Evolutionary conservation across 2,329 filamentous ascomycete species (phyloP).

Genomic region (Hypoxylon sp.): DNA sequence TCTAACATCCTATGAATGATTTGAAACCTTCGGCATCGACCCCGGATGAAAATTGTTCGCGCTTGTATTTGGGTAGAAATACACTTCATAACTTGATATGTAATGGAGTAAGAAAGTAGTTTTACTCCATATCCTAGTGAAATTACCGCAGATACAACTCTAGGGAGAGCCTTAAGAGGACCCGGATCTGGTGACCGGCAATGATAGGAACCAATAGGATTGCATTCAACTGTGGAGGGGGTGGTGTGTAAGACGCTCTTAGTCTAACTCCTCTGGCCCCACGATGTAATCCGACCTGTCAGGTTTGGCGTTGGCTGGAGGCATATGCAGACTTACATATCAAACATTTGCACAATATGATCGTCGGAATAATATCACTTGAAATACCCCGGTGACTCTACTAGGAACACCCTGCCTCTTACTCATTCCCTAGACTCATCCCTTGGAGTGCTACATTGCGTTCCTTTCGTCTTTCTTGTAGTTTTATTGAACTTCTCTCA

Average conservation of each 20-base stretch:
- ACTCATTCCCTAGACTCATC: slow-evolving; percentile 1
- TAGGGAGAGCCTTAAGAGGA: not conserved
- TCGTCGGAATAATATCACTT: slow-evolving; percentile 4
- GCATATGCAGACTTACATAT: slow-evolving; percentile 9
- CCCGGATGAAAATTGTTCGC: not conserved
- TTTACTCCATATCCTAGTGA: slow-evolving; percentile 5
- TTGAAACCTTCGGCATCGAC: not conserved
- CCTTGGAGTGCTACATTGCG: slow-evolving; percentile 2
- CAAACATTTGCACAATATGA: slow-evolving; percentile 7
- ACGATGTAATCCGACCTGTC: slow-evolving; percentile 17
- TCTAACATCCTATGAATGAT: not conserved
- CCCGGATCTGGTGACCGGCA: slow-evolving; percentile 10
- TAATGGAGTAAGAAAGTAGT: not conserved
- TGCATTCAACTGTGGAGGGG: slow-evolving; percentile 6
- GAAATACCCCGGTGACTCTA: not conserved
- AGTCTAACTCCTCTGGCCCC: not conserved
- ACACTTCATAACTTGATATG: not conserved
- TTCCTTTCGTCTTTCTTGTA: slow-evolving; percentile 1
- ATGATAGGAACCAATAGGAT: slow-evolving; percentile 7
- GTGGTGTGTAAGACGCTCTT: slow-evolving; percentile 17
- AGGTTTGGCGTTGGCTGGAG: slow-evolving; percentile 5
- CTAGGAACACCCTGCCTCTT: slow-evolving; percentile 1
- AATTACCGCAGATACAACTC: slow-evolving; percentile 1
- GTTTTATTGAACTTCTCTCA: slow-evolving; percentile 1
- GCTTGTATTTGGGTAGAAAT: not conserved